Base-by-base conservation (phyloP, 805 yeast species). In the Yamadazyma phyllophila region DNA sequence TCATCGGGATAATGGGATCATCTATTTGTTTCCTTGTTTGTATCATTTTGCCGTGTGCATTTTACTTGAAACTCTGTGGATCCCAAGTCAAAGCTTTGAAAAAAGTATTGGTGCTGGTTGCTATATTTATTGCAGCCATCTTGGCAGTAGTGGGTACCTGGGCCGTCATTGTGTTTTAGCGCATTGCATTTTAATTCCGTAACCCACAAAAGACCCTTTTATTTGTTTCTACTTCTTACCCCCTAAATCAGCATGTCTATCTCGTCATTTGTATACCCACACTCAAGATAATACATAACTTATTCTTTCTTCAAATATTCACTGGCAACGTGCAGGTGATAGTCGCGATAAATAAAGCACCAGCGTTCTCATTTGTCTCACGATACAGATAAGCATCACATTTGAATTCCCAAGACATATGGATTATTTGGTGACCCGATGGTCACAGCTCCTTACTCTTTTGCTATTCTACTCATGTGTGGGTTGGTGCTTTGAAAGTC, bases 1-100 rank as follows among this genome's bases (percentile, higher is more conserved):
- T 90, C 43, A 83, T 90, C 64, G 88, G 96, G 6, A 78, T 90
- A 38, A 63, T 88, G 53, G 97, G 97, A 7, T 79, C 92, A 4
- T 82, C 88, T 1, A 73, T 90, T 42, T 88, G 96, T 55, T 85
- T 88, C 62, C 70, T 83, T 2, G 80, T 89, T 30, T 90, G 97
- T 62, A 69, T 89, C 44, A 83, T 88, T 15, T 72, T 89, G 17
- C 97, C 97, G 2, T 69, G 88, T 16, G 57, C 77, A 9, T 90
- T 89, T 61, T 88, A 90, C 64, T 59, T 85, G 48, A 73, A 66
- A 50, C 70, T 84, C 32, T 84, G 82, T 58, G 62, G 61, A 3
- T 57, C 64, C 3, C 70, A 74, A 11, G 63, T 83, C 31, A 56
- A 73, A 4, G 51, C 53, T 7, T 47, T 59, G 43, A 81, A 80